These are phyloP conservation scores for Pisolithus marmoratus DNA, from an alignment of 768 basidiomycete species.

Conservation along the genomic window DNA sequence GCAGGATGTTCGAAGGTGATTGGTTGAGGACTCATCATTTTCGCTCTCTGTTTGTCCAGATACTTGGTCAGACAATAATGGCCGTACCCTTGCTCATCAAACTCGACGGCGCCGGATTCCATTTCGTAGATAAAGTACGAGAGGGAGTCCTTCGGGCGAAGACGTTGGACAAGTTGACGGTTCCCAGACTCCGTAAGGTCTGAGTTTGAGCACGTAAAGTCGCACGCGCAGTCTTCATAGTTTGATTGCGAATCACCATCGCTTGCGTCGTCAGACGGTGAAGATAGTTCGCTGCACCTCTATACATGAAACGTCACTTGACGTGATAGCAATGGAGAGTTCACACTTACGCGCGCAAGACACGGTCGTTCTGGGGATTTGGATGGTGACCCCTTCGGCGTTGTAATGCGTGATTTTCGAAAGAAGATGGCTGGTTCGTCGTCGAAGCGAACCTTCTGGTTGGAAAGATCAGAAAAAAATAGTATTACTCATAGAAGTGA, in stretches of 20 bases:
- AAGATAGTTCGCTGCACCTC: constrained; percentile 6
- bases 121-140: constrained; percentile 24
- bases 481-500: background rate
- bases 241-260: constrained; percentile 17
- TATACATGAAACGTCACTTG: constrained; percentile 9
- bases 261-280: background rate
- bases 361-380: constrained; percentile 22
- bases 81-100: constrained; percentile 22
- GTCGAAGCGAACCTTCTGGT: constrained; percentile 23
- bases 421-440: constrained; percentile 21
- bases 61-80: constrained; percentile 21
- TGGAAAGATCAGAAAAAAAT: background rate
- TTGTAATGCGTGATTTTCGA: constrained; percentile 13
- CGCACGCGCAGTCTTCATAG: constrained; percentile 25
- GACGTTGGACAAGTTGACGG: constrained; percentile 6
- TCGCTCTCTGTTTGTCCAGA: constrained; percentile 24
- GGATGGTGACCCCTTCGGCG: constrained; percentile 5
- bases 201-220: constrained; percentile 11
- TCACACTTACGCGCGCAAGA: constrained; percentile 19
- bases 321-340: background rate
- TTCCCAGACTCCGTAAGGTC: constrained; percentile 17
- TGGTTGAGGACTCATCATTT: constrained; percentile 10
- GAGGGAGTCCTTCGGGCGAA: constrained; percentile 3
- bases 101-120: constrained; percentile 21
- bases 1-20: constrained; percentile 18